A percentile compares a stretch with the other conserved stretches of the same genome.
These are phyloP conservation scores for Canavalia ensiformis DNA, from an alignment of 306 rosid species.

Conservation along the genomic window DNA sequence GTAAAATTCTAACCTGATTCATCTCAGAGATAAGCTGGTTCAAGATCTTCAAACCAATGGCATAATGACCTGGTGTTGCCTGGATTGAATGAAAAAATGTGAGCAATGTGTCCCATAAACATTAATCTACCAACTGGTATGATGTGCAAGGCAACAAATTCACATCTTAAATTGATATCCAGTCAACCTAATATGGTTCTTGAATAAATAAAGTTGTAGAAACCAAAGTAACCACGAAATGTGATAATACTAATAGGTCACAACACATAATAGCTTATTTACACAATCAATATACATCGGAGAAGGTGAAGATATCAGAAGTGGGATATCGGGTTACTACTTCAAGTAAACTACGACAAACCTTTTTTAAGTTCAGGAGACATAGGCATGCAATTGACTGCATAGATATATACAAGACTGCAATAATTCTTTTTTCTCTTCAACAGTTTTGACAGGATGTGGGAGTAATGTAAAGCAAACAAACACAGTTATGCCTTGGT, in stretches of 20 bases:
- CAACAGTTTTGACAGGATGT: background rate
- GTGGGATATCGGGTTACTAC: background rate
- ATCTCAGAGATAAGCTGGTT: slow-evolving; percentile 98
- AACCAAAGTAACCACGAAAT: background rate
- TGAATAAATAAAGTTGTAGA: slow-evolving; percentile 1
- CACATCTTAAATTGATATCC: background rate
- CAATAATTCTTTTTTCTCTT: background rate
- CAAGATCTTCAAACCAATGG: slow-evolving; percentile 94
- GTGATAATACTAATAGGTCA: background rate
- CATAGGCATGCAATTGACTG: background rate
- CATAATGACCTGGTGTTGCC: slow-evolving; percentile 95
- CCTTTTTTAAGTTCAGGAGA: background rate
- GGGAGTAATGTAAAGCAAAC: slow-evolving; percentile 6
- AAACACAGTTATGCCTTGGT: background rate
- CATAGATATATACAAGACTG: background rate
- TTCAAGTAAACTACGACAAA: background rate
- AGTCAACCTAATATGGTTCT: background rate
- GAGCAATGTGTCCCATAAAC: slow-evolving; percentile 33
- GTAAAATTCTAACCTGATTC: slow-evolving; percentile 84
- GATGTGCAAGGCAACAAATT: background rate
- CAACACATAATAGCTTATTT: background rate
- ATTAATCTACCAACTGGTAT: slow-evolving; percentile 1
- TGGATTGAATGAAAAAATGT: slow-evolving; percentile 50
- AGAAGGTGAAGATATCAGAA: slow-evolving; percentile 27
- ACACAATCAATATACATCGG: background rate